Evolutionary conservation across 1,284 basidiomycete genomes (phyloP), one percentile per base, ranked within the genome.

Genomic region (Tremellales sp.): DNA sequence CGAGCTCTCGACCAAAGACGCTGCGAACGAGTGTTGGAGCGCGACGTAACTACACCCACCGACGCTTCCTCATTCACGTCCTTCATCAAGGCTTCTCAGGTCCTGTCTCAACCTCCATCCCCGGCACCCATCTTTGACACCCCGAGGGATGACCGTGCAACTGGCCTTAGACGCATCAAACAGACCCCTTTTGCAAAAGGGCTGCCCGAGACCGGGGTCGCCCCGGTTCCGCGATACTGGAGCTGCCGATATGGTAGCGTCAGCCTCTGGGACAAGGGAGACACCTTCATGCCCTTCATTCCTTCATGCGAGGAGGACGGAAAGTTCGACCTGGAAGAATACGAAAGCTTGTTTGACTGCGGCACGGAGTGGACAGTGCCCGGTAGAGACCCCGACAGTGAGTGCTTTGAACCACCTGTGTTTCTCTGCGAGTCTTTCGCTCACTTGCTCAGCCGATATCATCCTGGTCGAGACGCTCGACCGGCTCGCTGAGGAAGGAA

Each of bases 401-500:
- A 39, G 37, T 16, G 22, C 10, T 14, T 16, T 10, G 18, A 36
- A 31, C 10, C 29, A 16, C 29, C 29, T 10, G 16, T 16, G 10
- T 31, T 16, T 10, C 29, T 10, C 10, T 31, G 10, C 16, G 16
- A 10, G 16, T 10, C 29, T 31, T 10, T 10, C 29, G 29, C 10
- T 31, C 10, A 31, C 29, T 16, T 10, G 16, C 16, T 16, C 25
- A 48, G 47, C 31, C 4, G 47, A 48, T 33, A 34, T 48, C n/a
- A 48, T 48, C 25, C 28, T 25, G 13, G 31, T 38, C 9, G 46
- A 43, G 26, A 43, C 47, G 12, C 22, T 29, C n/a, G 27, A n/a
- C 12, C 16, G 46, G 35, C 45, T 51, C 9, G 24, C 9, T 14
- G 24, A 10, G 16, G 10, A n/a, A 6, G 34, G 34, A 21, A 21